Percentiles rank a stretch among this genome's conserved stretches.
Conservation (phyloP, 345 rosid genomes). For the Iberis pinnata region DNA sequence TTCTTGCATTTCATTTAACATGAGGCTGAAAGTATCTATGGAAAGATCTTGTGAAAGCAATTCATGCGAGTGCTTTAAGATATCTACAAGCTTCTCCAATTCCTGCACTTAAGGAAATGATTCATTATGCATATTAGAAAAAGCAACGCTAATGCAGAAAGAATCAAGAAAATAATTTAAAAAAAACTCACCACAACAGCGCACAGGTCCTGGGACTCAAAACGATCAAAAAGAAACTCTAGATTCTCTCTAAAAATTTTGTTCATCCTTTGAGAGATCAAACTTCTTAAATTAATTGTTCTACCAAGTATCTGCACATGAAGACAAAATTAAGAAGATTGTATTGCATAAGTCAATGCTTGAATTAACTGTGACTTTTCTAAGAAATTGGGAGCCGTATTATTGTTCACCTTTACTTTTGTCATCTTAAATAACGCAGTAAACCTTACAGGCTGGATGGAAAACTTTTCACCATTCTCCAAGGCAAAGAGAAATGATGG, state of each 20-base stretch:
- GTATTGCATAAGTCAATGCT: neutral
- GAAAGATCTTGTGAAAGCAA: slow-evolving; percentile 76
- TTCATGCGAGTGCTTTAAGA: slow-evolving; percentile 70
- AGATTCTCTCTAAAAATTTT: slow-evolving; percentile 92
- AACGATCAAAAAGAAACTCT: slow-evolving; percentile 91
- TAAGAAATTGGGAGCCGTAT: neutral
- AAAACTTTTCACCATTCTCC: slow-evolving; percentile 87
- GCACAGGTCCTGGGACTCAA: slow-evolving; percentile 93
- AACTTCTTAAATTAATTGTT: slow-evolving; percentile 80
- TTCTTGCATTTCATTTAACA: slow-evolving; percentile 96
- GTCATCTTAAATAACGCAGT: slow-evolving; percentile 80
- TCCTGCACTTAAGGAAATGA: slow-evolving; percentile 51
- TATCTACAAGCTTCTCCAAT: slow-evolving; percentile 70
- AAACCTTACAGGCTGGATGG: slow-evolving; percentile 86
- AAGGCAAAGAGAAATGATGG: slow-evolving; percentile 90
- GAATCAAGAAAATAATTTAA: slow-evolving; percentile 1
- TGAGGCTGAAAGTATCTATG: slow-evolving; percentile 71
- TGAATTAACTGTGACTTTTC: neutral
- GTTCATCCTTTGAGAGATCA: slow-evolving; percentile 83
- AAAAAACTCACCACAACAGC: slow-evolving; percentile 66
- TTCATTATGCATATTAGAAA: neutral
- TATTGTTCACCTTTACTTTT: slow-evolving; percentile 70
- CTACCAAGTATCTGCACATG: slow-evolving; percentile 80
- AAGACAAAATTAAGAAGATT: slow-evolving; percentile 23
- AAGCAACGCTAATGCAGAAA: slow-evolving; percentile 4